A percentile compares a stretch with the other conserved stretches of the same genome.
phyloP scores from a whole-genome alignment of 352 stramenopile species.

The Phytophthora europaea region DNA sequence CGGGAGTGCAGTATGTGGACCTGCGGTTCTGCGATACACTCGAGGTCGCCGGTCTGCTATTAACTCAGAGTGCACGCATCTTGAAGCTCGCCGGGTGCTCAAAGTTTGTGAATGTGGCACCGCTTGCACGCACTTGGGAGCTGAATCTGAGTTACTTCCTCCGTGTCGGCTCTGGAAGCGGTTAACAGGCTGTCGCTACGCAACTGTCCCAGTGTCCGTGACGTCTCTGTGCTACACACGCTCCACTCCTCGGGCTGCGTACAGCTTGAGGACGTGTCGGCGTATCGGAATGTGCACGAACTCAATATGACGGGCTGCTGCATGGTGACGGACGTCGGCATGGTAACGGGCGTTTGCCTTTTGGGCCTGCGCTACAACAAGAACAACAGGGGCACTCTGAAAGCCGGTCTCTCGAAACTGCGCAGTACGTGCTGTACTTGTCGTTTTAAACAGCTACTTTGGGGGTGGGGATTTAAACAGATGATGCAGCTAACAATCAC shows the following conservation, averaged over 20 bases:
- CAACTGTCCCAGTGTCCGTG: conserved; percentile 55
- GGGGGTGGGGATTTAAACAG: background rate
- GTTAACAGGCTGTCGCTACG: conserved; percentile 74
- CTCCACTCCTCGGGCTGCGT: conserved; percentile 73
- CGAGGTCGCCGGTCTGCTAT: conserved; percentile 50
- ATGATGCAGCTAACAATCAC: conserved; percentile 36
- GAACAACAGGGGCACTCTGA: conserved; percentile 23
- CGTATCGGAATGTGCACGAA: conserved; percentile 54
- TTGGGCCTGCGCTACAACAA: conserved; percentile 75
- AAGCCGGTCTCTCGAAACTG: conserved; percentile 42
- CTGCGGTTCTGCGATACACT: conserved; percentile 76
- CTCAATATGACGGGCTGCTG: conserved; percentile 74
- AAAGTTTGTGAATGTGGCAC: conserved; percentile 57
- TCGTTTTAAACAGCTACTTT: too few species aligned
- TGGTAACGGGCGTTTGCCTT: conserved; percentile 64
- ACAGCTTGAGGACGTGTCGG: conserved; percentile 55
- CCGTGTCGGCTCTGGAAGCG: conserved; percentile 46
- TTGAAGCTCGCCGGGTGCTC: conserved; percentile 73
- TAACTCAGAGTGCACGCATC: conserved; percentile 36
- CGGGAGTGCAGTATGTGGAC: conserved; percentile 52
- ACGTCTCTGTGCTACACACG: conserved; percentile 63
- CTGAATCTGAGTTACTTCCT: conserved; percentile 78
- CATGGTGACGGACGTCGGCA: conserved; percentile 54
- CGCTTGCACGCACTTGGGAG: conserved; percentile 53
- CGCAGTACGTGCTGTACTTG: conserved; percentile 2